Percentiles rank a stretch among this genome's conserved stretches.
These are phyloP conservation scores for Spongospora subterranea DNA, from an alignment of 208 protist species.

Conservation along the genomic window DNA sequence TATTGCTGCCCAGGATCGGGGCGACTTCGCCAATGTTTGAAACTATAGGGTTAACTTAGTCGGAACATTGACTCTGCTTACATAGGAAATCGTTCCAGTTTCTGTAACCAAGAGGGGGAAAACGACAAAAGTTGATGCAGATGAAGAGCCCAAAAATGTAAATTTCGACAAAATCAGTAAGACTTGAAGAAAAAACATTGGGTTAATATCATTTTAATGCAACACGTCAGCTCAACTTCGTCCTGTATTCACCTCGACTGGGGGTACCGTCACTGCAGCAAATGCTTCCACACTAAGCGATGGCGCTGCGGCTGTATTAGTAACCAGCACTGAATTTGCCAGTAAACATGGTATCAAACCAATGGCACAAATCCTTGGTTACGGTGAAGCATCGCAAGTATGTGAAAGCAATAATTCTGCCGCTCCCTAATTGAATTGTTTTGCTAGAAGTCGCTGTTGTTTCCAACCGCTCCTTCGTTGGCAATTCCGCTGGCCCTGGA, in stretches of 20 bases:
- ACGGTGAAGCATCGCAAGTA: not conserved
- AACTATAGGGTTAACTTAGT: not conserved
- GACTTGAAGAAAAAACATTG: no score
- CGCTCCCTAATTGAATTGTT: not conserved
- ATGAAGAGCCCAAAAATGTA: not conserved
- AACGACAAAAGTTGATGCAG: not conserved
- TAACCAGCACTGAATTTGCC: constrained; percentile 56
- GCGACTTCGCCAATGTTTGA: not conserved
- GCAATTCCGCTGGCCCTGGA: constrained; percentile 85
- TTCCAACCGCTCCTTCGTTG: constrained; percentile 85
- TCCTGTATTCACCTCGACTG: not conserved
- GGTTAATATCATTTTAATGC: constrained; percentile 22
- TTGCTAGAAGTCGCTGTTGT: constrained; percentile 81
- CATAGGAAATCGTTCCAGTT: not conserved
- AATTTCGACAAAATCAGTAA: not conserved
- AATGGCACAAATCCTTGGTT: constrained; percentile 15
- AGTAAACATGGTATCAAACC: not conserved
- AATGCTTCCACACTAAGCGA: constrained; percentile 59
- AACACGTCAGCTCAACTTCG: not conserved
- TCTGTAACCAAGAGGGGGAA: not conserved
- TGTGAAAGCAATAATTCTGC: not conserved
- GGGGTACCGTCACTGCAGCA: constrained; percentile 50
- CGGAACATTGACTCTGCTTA: not conserved
- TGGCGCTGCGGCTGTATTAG: constrained; percentile 38
- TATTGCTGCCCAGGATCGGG: not conserved